Base-by-base conservation (phyloP, 2,329 filamentous ascomycete species). In the Onygenales sp. region DNA sequence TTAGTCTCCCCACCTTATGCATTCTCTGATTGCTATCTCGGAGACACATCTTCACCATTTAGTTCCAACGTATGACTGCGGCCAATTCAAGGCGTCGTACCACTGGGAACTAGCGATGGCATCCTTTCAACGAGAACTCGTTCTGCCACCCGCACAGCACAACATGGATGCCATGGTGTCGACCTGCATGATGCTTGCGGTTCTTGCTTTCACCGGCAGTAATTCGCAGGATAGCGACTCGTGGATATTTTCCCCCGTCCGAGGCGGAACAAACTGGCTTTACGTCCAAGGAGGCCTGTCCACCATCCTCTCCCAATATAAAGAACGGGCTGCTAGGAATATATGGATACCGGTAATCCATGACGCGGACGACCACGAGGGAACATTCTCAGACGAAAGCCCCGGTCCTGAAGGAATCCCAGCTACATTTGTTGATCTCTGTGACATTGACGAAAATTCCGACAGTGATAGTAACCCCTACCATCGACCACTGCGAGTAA, bases 101-200 rank as follows among this genome's bases (percentile, higher is more conserved):
- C 64, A 66, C 55, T 68, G 65, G 64, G 59, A 65, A 31, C 57
- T 59, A 2, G 63, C 65, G 0, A 58, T 68, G 6, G 33, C 59
- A 7, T 44, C 59, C 2, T 68, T 66, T 45, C 64, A 64, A 38
- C 45, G 52, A 7, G 64, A 61, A 11, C 55, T 67, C 11, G 56
- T 54, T 1, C 50, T 52, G 2, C 51, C 48, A 3, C 50, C 67
- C 7, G 54, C 43, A 6, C 48, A 51, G 7, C 50, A 60, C 2
- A 68, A 60, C 27, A 56, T 66, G 5, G 60, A 65, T 33, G 58
- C 59, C 0, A 54, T 68, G 2, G 36, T 68, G 8, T 67, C 65
- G 7, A 61, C 63, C 2, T 66, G 64, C 55, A 66, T 68, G 60
- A 55, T 67, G 38, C 65, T 67, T 57, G 58, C 63, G 0, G 52